phyloP scores from a whole-genome alignment of 768 basidiomycete species.

The Pleurotus salmoneostramineus region DNA sequence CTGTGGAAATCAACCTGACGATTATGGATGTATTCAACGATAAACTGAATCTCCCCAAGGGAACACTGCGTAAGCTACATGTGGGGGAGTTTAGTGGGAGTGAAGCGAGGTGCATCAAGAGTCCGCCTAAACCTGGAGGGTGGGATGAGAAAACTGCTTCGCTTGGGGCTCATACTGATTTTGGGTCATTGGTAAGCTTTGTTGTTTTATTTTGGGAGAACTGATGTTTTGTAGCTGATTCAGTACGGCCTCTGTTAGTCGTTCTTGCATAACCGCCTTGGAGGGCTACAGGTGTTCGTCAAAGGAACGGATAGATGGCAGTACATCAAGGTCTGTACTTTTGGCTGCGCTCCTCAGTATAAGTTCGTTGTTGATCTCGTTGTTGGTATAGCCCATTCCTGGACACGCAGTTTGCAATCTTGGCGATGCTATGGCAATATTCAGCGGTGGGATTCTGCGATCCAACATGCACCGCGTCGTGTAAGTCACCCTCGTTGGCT shows the following conservation, averaged over 20 bases:
- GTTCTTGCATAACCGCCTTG: conserved; percentile 66
- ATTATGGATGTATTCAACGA: conserved; percentile 56
- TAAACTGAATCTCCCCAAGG: conserved; percentile 47
- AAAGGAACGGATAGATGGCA: conserved; percentile 63
- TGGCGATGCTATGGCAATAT: conserved; percentile 57
- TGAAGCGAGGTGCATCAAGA: conserved; percentile 53
- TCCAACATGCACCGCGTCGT: conserved; percentile 65
- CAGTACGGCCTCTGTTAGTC: conserved; percentile 41
- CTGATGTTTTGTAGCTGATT: conserved; percentile 23
- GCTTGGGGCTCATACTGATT: conserved; percentile 70
- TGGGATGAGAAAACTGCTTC: conserved; percentile 28
- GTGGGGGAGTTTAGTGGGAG: conserved; percentile 46
- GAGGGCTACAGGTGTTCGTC: conserved; percentile 65
- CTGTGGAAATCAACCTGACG: conserved; percentile 49
- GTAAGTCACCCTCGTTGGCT: conserved; percentile 23
- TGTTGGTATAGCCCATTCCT: conserved; percentile 41
- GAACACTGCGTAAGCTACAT: conserved; percentile 42
- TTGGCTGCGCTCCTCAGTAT: neutral
- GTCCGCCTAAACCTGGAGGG: conserved; percentile 31
- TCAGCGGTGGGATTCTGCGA: conserved; percentile 60
- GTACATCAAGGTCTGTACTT: conserved; percentile 54
- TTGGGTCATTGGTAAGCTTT: conserved; percentile 54
- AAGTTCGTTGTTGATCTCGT: conserved; percentile 14
- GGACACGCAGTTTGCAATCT: conserved; percentile 59
- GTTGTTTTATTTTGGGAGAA: too few relatives aligned